Evolutionary conservation across 2,329 filamentous ascomycete species (phyloP).

Genomic region (Calonectria pteridis): DNA sequence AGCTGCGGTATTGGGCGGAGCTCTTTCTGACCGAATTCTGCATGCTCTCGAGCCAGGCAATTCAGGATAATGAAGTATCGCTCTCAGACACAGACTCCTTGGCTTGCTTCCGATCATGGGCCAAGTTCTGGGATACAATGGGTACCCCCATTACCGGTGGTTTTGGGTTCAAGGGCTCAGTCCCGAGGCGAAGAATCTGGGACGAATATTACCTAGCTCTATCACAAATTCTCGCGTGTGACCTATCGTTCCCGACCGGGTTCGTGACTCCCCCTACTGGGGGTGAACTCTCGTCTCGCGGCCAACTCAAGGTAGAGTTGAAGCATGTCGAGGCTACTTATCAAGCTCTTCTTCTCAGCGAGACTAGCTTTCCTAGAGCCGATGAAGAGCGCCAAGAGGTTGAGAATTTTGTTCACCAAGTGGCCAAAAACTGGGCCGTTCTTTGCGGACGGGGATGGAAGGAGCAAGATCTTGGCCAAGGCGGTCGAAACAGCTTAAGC

Average conservation of each 20-base stretch:
- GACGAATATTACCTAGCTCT: slow-evolving; percentile 85
- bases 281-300: slow-evolving; percentile 66
- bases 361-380: slow-evolving; percentile 87
- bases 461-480: slow-evolving; percentile 83
- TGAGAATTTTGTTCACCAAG: slow-evolving; percentile 83
- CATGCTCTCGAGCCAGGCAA: slow-evolving; percentile 73
- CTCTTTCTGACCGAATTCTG: slow-evolving; percentile 81
- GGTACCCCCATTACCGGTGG: slow-evolving; percentile 63
- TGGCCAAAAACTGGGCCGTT: slow-evolving; percentile 87
- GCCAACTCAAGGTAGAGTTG: slow-evolving; percentile 80
- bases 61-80: slow-evolving; percentile 63
- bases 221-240: slow-evolving; percentile 79
- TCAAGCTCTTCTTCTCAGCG: slow-evolving; percentile 81
- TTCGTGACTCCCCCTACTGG: slow-evolving; percentile 55
- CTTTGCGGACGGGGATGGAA: slow-evolving; percentile 85
- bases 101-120: slow-evolving; percentile 75
- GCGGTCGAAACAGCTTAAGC: slow-evolving; percentile 81
- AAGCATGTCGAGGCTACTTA: slow-evolving; percentile 84
- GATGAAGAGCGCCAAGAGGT: slow-evolving; percentile 83
- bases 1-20: slow-evolving; percentile 84
- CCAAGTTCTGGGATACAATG: slow-evolving; percentile 73
- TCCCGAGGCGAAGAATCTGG: slow-evolving; percentile 80
- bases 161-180: slow-evolving; percentile 68
- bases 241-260: slow-evolving; percentile 70
- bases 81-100: slow-evolving; percentile 67